These are phyloP conservation scores for Debaryomyces singareniensis DNA, from an alignment of 1,139 yeast genomes.

Conservation along the genomic window DNA sequence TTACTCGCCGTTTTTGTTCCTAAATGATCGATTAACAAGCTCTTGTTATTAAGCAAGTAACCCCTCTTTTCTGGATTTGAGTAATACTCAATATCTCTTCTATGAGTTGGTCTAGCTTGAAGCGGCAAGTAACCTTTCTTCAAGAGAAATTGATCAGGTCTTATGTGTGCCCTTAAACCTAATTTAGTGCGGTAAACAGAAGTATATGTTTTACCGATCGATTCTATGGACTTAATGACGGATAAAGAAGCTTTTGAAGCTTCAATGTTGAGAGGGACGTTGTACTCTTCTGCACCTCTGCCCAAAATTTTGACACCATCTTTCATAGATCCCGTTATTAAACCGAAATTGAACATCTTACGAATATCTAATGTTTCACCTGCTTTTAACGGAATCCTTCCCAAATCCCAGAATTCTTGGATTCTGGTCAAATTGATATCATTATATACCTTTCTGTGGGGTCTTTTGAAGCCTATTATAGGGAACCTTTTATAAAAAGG, in stretches of 20 bases:
- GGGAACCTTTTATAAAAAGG: slow-evolving; percentile 88
- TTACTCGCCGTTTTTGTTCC: slow-evolving; percentile 14
- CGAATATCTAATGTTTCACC: slow-evolving; percentile 59
- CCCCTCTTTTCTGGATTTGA: slow-evolving; percentile 71
- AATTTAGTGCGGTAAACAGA: slow-evolving; percentile 65
- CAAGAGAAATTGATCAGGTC: slow-evolving; percentile 63
- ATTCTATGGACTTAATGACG: slow-evolving; percentile 71
- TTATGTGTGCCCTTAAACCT: slow-evolving; percentile 66
- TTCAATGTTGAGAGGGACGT: slow-evolving; percentile 63
- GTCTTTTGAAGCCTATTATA: slow-evolving; percentile 77
- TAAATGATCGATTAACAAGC: slow-evolving; percentile 34
- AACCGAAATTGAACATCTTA: slow-evolving; percentile 66
- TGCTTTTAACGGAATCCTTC: slow-evolving; percentile 58
- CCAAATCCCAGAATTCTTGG: slow-evolving; percentile 57
- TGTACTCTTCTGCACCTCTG: slow-evolving; percentile 51
- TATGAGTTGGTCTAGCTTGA: slow-evolving; percentile 78
- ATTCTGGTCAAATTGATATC: slow-evolving; percentile 55
- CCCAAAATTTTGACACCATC: slow-evolving; percentile 84
- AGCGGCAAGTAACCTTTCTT: slow-evolving; percentile 78
- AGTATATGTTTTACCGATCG: slow-evolving; percentile 63
- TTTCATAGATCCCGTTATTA: slow-evolving; percentile 62
- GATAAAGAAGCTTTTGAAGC: slow-evolving; percentile 74
- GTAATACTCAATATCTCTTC: slow-evolving; percentile 77
- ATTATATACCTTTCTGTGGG: slow-evolving; percentile 41
- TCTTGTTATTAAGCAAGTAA: slow-evolving; percentile 46